A percentile compares a stretch with the other conserved stretches of the same genome.
Evolutionary conservation across 2,329 filamentous ascomycete species (phyloP).

Genomic region (Apiospora rasikravindrae): DNA sequence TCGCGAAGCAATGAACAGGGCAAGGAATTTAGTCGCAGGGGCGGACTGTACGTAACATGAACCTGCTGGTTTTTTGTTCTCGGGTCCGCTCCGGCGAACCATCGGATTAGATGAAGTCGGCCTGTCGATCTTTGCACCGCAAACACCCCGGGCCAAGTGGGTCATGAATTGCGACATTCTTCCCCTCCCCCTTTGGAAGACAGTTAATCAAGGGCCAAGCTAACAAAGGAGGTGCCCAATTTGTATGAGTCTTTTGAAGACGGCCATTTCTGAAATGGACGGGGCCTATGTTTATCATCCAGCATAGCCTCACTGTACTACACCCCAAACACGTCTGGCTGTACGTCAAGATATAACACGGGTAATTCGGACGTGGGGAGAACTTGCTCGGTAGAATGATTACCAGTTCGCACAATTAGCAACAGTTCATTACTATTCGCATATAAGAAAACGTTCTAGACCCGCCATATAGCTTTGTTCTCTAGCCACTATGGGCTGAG

Average conservation of each 20-base stretch:
- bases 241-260: too few relatives aligned
- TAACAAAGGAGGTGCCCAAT: background rate
- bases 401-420: too few relatives aligned
- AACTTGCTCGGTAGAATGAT: too few relatives aligned
- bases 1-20: too few relatives aligned
- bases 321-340: background rate
- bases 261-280: background rate
- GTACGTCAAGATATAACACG: too few relatives aligned
- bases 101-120: constrained; percentile 7
- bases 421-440: too few relatives aligned
- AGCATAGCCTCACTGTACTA: background rate
- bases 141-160: background rate
- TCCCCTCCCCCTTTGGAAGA: background rate
- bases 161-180: background rate
- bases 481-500: too few relatives aligned
- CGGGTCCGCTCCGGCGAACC: background rate
- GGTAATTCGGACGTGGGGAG: too few relatives aligned
- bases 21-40: too few relatives aligned
- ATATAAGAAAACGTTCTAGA: too few relatives aligned
- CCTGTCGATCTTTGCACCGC: background rate
- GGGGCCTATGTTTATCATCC: background rate
- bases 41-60: background rate
- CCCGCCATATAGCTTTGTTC: too few relatives aligned
- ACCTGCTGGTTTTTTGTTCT: background rate
- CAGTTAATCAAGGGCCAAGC: background rate